Evolutionary conservation across 495 filamentous ascomycete species (phyloP).

Genomic region (Achaetomiella virescens): DNA sequence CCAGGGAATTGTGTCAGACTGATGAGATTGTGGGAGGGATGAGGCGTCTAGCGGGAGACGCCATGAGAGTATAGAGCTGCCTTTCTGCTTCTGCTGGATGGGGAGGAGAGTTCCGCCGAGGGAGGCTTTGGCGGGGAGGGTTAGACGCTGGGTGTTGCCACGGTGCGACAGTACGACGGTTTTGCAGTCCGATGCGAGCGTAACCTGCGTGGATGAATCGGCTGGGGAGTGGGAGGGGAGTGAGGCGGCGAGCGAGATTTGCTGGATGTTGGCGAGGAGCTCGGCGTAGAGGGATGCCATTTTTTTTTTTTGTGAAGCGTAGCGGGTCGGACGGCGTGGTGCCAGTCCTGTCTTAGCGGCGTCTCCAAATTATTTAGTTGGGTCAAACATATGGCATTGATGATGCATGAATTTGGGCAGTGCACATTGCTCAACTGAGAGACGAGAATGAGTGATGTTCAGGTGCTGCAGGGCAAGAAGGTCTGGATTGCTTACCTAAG

Average conservation of each 20-base stretch:
- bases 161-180: conserved; percentile 50
- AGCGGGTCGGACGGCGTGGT: too few relatives aligned
- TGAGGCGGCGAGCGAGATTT: conserved; percentile 68
- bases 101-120: conserved; percentile 33
- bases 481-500: conserved; percentile 10
- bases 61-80: conserved; percentile 54
- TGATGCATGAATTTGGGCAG: too few relatives aligned
- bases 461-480: not conserved
- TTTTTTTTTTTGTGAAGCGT: not conserved
- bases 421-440: too few relatives aligned
- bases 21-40: conserved; percentile 22
- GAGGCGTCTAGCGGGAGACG: conserved; percentile 52
- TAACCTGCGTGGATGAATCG: conserved; percentile 40
- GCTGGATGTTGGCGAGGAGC: conserved; percentile 77
- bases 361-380: too few relatives aligned
- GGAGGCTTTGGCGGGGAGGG: conserved; percentile 58
- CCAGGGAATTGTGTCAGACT: conserved; percentile 56
- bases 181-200: conserved; percentile 44
- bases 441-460: too few relatives aligned
- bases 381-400: too few relatives aligned
- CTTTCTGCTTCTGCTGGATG: conserved; percentile 20
- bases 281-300: conserved; percentile 68
- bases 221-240: conserved; percentile 43
- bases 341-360: too few relatives aligned
- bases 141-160: conserved; percentile 49